Evolutionary conservation across 2,329 filamentous ascomycete species (phyloP).

Genomic region (Stemphylium vesicarium): DNA sequence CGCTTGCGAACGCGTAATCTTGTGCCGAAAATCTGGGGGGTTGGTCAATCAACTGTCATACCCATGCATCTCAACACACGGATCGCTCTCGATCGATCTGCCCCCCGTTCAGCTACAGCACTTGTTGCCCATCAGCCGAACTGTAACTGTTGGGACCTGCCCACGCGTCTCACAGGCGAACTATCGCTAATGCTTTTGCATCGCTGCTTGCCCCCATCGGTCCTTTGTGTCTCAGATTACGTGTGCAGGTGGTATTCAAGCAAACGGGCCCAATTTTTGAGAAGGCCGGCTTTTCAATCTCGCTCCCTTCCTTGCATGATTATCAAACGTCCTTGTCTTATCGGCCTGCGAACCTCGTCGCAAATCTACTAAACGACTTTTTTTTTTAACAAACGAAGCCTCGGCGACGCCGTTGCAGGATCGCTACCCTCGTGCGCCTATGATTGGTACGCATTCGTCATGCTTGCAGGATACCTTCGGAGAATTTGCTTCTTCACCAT

Average conservation of each 20-base stretch:
- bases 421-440: neutral
- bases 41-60: constrained; percentile 12
- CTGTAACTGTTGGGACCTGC: constrained; percentile 4
- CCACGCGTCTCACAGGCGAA: constrained; percentile 1
- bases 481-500: constrained; percentile 7
- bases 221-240: neutral
- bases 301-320: neutral
- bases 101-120: constrained; percentile 3
- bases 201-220: neutral
- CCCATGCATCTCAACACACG: constrained; percentile 25
- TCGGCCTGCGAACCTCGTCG: neutral
- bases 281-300: neutral
- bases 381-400: neutral
- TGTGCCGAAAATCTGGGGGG: constrained; percentile 4
- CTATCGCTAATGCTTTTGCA: constrained; percentile 2
- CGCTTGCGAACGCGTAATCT: constrained; percentile 27
- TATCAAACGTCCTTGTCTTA: constrained; percentile 8
- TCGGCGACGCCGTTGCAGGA: constrained; percentile 5
- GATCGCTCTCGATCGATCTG: constrained; percentile 9
- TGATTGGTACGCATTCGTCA: neutral
- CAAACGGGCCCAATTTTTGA: too few species aligned
- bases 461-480: neutral
- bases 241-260: neutral
- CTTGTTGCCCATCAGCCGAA: neutral
- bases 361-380: neutral